Conservation (phyloP, 345 rosid genomes). For the Pseudoturritis turrita region DNA sequence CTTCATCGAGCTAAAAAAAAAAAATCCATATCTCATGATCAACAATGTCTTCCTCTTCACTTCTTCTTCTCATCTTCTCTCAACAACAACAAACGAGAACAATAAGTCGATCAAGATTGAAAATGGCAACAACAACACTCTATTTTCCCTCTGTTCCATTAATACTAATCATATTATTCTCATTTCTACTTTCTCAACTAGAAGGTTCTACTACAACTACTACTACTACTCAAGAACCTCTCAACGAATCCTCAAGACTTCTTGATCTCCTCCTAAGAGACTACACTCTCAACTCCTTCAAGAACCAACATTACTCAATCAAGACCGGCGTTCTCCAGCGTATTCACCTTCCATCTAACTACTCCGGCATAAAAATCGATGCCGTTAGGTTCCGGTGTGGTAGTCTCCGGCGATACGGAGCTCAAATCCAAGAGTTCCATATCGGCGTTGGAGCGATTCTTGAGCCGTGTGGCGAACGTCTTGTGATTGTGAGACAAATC, state of each 20-base stretch:
- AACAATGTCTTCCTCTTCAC: constrained; percentile 13
- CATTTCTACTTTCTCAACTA: constrained; percentile 7
- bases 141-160: constrained; percentile 4
- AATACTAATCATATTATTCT: neutral
- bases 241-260: constrained; percentile 48
- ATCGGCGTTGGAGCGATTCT: constrained; percentile 53
- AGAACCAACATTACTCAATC: constrained; percentile 29
- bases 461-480: constrained; percentile 83
- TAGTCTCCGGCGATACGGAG: constrained; percentile 83
- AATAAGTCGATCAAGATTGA: constrained; percentile 1
- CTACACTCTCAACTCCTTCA: constrained; percentile 64
- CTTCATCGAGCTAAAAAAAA: constrained; percentile 22
- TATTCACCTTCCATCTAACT: constrained; percentile 60
- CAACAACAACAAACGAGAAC: constrained; percentile 9
- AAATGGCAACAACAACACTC: constrained; percentile 20
- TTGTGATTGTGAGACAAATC: constrained; percentile 67
- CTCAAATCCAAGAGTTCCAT: constrained; percentile 62
- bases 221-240: constrained; percentile 30
- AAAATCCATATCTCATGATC: constrained; percentile 11
- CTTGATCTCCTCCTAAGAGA: constrained; percentile 81
- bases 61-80: constrained; percentile 11
- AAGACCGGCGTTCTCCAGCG: constrained; percentile 52
- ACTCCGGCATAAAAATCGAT: constrained; percentile 58
- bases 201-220: constrained; percentile 14
- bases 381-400: constrained; percentile 79